Percentiles rank a stretch among this genome's conserved stretches.
Evolutionary conservation across 768 basidiomycete species (phyloP).

Genomic region (Boletus subparvulus): DNA sequence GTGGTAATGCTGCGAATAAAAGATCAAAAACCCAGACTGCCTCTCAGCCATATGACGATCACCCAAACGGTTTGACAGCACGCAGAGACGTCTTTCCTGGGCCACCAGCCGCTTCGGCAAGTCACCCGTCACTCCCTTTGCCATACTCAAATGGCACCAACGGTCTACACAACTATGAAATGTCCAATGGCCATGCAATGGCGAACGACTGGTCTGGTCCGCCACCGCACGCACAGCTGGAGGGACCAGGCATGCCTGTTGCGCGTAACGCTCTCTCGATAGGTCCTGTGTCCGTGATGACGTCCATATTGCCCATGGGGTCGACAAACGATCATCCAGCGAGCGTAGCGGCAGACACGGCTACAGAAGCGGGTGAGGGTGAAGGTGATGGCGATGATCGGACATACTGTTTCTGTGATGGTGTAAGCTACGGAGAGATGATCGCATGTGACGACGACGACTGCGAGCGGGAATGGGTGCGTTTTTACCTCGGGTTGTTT

Average conservation of each 20-base stretch:
- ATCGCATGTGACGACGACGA: slow-evolving; percentile 84
- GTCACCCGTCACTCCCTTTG: slow-evolving; percentile 56
- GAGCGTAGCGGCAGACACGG: slow-evolving; percentile 39
- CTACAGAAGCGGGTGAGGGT: slow-evolving; percentile 45
- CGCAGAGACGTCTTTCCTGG: slow-evolving; percentile 46
- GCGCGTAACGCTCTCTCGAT: slow-evolving; percentile 42
- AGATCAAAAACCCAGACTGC: slow-evolving; percentile 42
- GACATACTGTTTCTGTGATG: slow-evolving; percentile 83
- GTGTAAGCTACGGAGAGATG: slow-evolving; percentile 90
- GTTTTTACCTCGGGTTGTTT: slow-evolving; percentile 27
- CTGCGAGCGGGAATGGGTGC: slow-evolving; percentile 89
- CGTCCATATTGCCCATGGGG: slow-evolving; percentile 21
- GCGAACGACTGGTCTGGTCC: slow-evolving; percentile 50
- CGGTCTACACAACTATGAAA: slow-evolving; percentile 42
- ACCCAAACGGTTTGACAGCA: slow-evolving; percentile 40
- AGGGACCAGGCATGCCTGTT: slow-evolving; percentile 79
- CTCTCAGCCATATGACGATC: slow-evolving; percentile 40
- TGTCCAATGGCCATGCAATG: slow-evolving; percentile 35
- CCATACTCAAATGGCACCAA: slow-evolving; percentile 40
- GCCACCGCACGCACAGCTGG: slow-evolving; percentile 53
- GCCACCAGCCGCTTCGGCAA: slow-evolving; percentile 48
- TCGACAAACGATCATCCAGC: slow-evolving; percentile 35
- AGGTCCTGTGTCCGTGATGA: slow-evolving; percentile 24
- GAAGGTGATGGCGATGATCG: slow-evolving; percentile 61
- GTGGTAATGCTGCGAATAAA: slow-evolving; percentile 38